Evolutionary conservation across 176 grass and related monocot species (phyloP).

Genomic region (Avena eriantha): DNA sequence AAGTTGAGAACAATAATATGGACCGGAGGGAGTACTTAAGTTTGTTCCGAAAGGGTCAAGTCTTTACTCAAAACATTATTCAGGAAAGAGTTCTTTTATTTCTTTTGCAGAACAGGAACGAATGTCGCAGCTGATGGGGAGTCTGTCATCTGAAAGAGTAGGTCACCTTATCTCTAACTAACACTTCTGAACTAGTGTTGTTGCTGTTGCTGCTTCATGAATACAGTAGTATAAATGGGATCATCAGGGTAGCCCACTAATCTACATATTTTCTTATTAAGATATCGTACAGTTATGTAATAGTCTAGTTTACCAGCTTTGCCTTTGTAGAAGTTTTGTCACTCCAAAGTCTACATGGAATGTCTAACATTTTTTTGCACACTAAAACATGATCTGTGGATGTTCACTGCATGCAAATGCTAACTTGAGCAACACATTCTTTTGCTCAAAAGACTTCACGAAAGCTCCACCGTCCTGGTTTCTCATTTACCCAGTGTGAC

Average conservation of each 20-base stretch:
- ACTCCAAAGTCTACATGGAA: neutral
- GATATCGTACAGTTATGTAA: neutral
- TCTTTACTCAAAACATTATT: constrained; percentile 11
- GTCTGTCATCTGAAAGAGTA: constrained; percentile 84
- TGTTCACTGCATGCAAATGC: neutral
- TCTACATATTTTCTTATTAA: constrained; percentile 15
- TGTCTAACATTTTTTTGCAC: constrained; percentile 12
- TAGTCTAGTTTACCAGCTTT: neutral
- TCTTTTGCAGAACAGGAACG: constrained; percentile 70
- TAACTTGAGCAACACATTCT: neutral
- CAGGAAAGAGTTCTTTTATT: constrained; percentile 21
- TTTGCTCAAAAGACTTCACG: constrained; percentile 1
- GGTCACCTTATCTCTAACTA: constrained; percentile 30
- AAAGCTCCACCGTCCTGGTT: constrained; percentile 2
- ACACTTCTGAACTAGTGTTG: neutral
- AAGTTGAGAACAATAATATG: no score
- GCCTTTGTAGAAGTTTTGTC: neutral
- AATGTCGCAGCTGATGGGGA: constrained; percentile 52
- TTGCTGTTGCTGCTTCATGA: constrained; percentile 20
- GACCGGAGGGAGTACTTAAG: no score
- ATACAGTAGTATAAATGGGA: neutral
- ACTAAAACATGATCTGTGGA: neutral
- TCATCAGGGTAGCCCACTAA: neutral
- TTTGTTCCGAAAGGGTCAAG: neutral
- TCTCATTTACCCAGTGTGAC: constrained; percentile 8